phyloP scores from a whole-genome alignment of 1,139 yeast genomes.

The Kodamaea ohmeri region DNA sequence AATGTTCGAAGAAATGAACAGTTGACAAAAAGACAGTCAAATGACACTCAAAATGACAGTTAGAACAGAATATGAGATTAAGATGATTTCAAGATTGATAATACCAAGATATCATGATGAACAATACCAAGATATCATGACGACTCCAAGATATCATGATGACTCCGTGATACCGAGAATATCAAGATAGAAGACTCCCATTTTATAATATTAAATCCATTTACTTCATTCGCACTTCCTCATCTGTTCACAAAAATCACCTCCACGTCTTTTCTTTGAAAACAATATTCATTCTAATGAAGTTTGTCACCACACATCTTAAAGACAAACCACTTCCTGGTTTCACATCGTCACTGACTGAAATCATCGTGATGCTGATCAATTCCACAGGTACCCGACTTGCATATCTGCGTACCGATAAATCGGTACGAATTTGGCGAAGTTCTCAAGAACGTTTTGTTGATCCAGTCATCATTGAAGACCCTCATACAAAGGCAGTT shows the following conservation, averaged over 20 bases:
- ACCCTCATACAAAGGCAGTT: slow-evolving; percentile 47
- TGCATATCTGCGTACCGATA: slow-evolving; percentile 47
- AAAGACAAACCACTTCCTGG: slow-evolving; percentile 32
- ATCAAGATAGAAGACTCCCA: too few species aligned
- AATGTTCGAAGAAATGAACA: too few species aligned
- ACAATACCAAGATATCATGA: too few species aligned
- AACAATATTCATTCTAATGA: not conserved
- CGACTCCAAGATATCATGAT: too few species aligned
- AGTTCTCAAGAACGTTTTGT: slow-evolving; percentile 26
- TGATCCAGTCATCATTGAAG: slow-evolving; percentile 39
- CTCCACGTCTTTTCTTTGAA: not conserved
- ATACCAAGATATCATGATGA: too few species aligned
- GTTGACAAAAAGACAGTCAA: too few species aligned
- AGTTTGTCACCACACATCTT: slow-evolving; percentile 8
- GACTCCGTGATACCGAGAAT: too few species aligned
- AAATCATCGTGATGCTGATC: slow-evolving; percentile 30
- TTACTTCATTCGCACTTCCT: not conserved
- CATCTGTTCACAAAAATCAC: not conserved
- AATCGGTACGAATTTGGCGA: slow-evolving; percentile 45
- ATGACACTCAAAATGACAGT: too few species aligned
- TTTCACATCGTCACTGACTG: slow-evolving; percentile 24
- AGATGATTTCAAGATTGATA: too few species aligned
- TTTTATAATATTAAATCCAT: too few species aligned
- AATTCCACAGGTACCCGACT: slow-evolving; percentile 45
- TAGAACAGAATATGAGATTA: too few species aligned